phyloP scores from a whole-genome alignment of 495 filamentous ascomycete species.

The Annulohypoxylon stygium region DNA sequence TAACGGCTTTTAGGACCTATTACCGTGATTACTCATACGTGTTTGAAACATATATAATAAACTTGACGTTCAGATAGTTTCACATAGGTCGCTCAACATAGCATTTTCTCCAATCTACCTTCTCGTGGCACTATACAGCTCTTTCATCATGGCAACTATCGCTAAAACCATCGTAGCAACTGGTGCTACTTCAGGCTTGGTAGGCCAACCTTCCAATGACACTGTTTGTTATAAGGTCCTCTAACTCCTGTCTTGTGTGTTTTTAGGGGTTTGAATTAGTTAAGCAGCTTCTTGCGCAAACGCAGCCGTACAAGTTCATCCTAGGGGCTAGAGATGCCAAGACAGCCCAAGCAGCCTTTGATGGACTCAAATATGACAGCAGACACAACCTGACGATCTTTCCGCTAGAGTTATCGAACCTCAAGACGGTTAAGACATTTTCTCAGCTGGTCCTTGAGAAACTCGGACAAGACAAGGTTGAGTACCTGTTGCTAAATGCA shows the following conservation, averaged over 20 bases:
- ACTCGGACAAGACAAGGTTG: conserved; percentile 54
- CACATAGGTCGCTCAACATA: conserved; percentile 3
- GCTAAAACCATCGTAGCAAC: conserved; percentile 62
- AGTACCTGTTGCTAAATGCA: conserved; percentile 61
- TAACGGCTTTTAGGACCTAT: conserved; percentile 33
- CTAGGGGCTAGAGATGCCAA: conserved; percentile 58
- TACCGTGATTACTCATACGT: conserved; percentile 15
- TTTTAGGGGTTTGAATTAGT: conserved; percentile 60
- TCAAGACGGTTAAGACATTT: conserved; percentile 55
- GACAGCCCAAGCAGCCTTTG: conserved; percentile 54
- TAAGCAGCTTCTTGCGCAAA: conserved; percentile 56
- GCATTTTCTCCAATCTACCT: not conserved
- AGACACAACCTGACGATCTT: conserved; percentile 57
- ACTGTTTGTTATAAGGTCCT: not conserved
- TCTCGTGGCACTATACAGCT: not conserved
- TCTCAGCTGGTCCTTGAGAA: conserved; percentile 52
- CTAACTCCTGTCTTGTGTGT: conserved; percentile 30
- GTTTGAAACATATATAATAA: conserved; percentile 16
- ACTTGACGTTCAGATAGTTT: not conserved
- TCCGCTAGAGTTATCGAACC: conserved; percentile 57
- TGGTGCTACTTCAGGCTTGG: conserved; percentile 60
- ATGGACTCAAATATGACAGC: conserved; percentile 51
- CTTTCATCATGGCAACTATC: conserved; percentile 50
- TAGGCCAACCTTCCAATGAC: conserved; percentile 28
- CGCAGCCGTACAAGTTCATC: conserved; percentile 59